Base-by-base conservation (phyloP, 2,329 filamentous ascomycete genomes). In the Plenodomus tracheiphilus region DNA sequence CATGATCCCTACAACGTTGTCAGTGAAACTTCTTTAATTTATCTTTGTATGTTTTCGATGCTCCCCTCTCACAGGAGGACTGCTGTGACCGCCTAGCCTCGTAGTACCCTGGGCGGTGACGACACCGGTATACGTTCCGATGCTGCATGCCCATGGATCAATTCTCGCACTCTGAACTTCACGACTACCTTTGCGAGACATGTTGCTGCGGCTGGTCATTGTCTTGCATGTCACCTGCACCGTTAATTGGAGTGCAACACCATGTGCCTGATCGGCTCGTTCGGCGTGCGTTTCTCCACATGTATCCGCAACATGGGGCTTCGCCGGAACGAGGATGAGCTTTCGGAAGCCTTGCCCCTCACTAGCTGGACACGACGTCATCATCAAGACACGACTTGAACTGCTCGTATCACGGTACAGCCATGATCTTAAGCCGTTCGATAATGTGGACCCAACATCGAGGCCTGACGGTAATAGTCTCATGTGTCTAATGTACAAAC, bases 401-500 rank as follows among this genome's bases (percentile, higher is more conserved):
- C 30, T 13, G 22, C 22, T 25, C 39, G 36, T 35, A 36, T 16
- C 40, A 15, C 39, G 41, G 21, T 20, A 39, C n/a, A 25, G 22
- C 22, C 5, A 25, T 25, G 10, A 5, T 25, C 22, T 10, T 25
- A 10, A 10, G 22, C n/a, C n/a, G n/a, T n/a, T n/a, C n/a, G 22
- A 10, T 25, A 10, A n/a, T 41, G 41, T 17, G 18, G 43, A 46
- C 37, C 28, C 28, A 4, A 11, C 40, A 48, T 25, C 10, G 22
- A 28, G 19, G 37, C 39, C 39, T 18, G 19, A 17, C 20, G 3
- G 25, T 35, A 15, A 35, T 37, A 21, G 43, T 35, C 40, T 30
- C 17, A 22, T 41, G 30, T 41, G 42, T 48, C 20, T 19, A 51
- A 53, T 32, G 28, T 11, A 41, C 58, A 59, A 59, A 53, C 60